A percentile compares a stretch with the other conserved stretches of the same genome.
phyloP scores from a whole-genome alignment of 805 yeast genomes.

The Hanseniaspora thailandica region DNA sequence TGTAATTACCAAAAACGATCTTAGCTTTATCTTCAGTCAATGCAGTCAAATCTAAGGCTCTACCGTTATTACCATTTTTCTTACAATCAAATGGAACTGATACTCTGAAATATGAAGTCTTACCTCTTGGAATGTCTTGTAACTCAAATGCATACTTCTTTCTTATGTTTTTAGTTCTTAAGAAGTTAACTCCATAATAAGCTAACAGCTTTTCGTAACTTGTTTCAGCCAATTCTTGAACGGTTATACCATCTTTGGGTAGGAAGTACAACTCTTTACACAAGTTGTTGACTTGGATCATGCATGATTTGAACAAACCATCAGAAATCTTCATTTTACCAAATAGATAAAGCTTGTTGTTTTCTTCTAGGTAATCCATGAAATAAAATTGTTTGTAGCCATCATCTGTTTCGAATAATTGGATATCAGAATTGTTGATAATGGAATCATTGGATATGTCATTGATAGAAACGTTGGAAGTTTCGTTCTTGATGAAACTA shows the following conservation, averaged over 20 bases:
- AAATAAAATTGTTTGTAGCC: constrained; percentile 60
- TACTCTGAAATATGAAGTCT: constrained; percentile 68
- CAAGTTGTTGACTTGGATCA: constrained; percentile 63
- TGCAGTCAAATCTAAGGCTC: constrained; percentile 61
- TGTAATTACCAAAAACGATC: constrained; percentile 66
- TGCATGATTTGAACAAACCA: constrained; percentile 42
- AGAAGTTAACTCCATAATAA: constrained; percentile 46
- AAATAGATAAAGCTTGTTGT: constrained; percentile 54
- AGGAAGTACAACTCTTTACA: constrained; percentile 63
- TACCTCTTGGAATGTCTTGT: constrained; percentile 57
- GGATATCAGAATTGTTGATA: not conserved
- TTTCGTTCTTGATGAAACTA: constrained; percentile 17
- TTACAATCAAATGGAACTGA: constrained; percentile 63
- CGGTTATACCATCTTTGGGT: constrained; percentile 49
- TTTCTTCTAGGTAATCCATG: constrained; percentile 79
- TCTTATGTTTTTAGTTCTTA: constrained; percentile 58
- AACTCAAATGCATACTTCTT: constrained; percentile 85
- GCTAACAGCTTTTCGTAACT: constrained; percentile 53
- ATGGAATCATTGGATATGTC: not conserved
- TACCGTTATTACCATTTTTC: constrained; percentile 35
- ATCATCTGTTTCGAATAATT: constrained; percentile 13
- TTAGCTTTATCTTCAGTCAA: constrained; percentile 43
- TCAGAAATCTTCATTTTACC: constrained; percentile 55
- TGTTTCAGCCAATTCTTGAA: constrained; percentile 68
- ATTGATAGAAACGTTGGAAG: not conserved